These are phyloP conservation scores for Funneliformis caledonium DNA, from an alignment of 371 early-diverging fungal species.

Conservation along the genomic window DNA sequence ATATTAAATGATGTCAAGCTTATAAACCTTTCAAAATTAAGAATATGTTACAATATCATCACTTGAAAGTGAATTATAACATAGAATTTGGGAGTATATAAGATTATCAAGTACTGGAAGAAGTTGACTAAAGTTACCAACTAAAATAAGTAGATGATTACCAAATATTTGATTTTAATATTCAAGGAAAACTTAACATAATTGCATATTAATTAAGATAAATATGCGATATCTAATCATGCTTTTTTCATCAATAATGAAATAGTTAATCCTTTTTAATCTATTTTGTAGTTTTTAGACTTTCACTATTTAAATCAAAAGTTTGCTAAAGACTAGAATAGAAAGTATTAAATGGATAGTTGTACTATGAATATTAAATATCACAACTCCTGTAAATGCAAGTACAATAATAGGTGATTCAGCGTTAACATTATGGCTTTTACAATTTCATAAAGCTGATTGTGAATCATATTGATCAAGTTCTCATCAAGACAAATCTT, in stretches of 20 bases:
- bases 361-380: neutral
- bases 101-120: neutral
- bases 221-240: neutral
- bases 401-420: neutral
- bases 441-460: neutral
- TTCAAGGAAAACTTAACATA: neutral
- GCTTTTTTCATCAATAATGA: neutral
- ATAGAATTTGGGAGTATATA: neutral
- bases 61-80: neutral
- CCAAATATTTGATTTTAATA: neutral
- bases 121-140: slow-evolving; percentile 10
- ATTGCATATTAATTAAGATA: neutral
- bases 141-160: neutral
- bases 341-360: slow-evolving; percentile 3
- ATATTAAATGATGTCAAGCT: neutral
- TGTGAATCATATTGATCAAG: neutral
- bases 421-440: neutral
- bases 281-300: neutral
- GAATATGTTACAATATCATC: neutral
- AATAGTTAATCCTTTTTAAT: neutral
- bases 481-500: neutral
- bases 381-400: neutral
- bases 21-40: neutral
- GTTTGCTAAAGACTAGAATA: neutral
- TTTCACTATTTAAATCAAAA: neutral